A percentile compares a stretch with the other conserved stretches of the same genome.
Evolutionary conservation across 2,329 filamentous ascomycete species (phyloP).

Genomic region (Fonsecaea pedrosoi): DNA sequence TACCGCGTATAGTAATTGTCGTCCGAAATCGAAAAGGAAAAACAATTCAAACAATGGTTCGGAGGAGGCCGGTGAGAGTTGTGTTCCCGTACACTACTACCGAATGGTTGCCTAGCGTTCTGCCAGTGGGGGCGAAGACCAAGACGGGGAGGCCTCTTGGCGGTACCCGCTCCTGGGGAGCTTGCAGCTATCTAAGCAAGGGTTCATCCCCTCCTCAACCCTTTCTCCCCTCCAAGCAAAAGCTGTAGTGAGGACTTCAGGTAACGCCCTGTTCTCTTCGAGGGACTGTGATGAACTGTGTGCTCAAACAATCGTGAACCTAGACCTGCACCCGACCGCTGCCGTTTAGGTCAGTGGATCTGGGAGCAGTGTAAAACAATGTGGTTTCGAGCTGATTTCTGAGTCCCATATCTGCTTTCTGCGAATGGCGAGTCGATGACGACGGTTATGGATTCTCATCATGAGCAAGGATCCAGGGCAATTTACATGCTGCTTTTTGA

Average conservation of each 20-base stretch:
- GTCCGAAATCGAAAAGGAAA: conserved; percentile 1
- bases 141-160: background rate
- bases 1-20: conserved; percentile 1
- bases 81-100: background rate
- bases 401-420: background rate
- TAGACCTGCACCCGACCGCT: background rate
- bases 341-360: background rate
- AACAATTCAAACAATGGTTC: background rate
- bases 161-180: no score
- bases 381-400: background rate
- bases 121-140: background rate
- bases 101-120: background rate
- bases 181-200: background rate
- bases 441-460: background rate
- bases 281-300: background rate
- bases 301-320: background rate
- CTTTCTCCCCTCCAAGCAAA: background rate
- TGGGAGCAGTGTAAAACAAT: background rate
- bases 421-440: background rate
- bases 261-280: background rate
- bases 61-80: background rate
- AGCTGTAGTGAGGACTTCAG: background rate
- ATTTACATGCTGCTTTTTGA: background rate
- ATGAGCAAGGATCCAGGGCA: background rate
- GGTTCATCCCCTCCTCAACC: background rate